Conservation (phyloP, 805 yeast species). For the Sugiyamaella chiloensis region DNA sequence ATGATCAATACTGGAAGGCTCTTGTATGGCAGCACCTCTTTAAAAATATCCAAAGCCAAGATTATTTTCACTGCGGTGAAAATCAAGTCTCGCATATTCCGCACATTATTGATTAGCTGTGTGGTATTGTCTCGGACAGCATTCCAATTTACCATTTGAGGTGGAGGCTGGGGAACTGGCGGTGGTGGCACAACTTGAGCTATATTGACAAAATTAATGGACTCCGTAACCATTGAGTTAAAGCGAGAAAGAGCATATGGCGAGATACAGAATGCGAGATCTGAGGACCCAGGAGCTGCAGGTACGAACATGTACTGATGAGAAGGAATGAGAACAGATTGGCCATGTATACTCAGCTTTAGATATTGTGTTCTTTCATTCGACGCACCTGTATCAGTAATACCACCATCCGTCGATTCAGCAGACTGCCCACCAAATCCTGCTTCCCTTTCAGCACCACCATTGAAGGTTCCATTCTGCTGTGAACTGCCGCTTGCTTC, state of each 20-base stretch:
- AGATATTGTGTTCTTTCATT: no score
- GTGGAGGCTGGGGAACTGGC: neutral
- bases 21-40: neutral
- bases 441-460: no score
- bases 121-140: neutral
- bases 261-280: neutral
- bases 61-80: conserved; percentile 5
- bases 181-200: neutral
- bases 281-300: neutral
- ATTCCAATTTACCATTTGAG: neutral
- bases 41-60: conserved; percentile 11
- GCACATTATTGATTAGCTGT: neutral
- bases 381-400: no score
- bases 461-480: no score
- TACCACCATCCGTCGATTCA: no score
- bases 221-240: neutral
- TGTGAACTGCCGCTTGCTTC: no score
- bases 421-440: no score
- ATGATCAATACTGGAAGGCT: neutral
- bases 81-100: neutral
- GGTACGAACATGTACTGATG: neutral
- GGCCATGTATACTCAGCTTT: no score
- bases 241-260: neutral
- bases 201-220: neutral
- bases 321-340: neutral